Conservation (phyloP, 2,329 filamentous ascomycete genomes). For the Mycosphaerella arachidis region DNA sequence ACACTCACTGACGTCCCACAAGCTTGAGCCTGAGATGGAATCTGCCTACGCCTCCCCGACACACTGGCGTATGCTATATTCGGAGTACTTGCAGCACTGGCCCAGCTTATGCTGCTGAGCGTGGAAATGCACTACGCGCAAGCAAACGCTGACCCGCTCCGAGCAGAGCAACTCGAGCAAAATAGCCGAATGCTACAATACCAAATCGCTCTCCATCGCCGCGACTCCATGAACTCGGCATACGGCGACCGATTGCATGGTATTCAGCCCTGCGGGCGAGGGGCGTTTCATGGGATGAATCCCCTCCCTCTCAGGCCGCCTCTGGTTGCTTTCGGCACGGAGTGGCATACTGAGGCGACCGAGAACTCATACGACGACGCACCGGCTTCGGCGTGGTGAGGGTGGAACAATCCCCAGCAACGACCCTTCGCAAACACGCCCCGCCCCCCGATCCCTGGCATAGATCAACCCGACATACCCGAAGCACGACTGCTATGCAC, state of each 20-base stretch:
- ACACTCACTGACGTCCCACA: conserved; percentile 4
- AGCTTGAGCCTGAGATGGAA: conserved; percentile 4
- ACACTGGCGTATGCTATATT: neutral
- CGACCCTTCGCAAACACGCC: neutral
- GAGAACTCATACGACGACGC: no score
- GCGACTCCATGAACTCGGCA: no score
- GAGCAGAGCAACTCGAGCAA: neutral
- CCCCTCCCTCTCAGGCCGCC: no score
- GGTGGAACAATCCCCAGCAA: neutral
- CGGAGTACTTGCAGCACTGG: neutral
- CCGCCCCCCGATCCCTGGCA: neutral
- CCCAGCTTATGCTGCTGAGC: neutral
- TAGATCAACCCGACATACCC: neutral
- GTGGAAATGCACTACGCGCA: neutral
- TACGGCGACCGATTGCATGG: no score
- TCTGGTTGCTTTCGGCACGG: no score
- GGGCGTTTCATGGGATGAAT: no score
- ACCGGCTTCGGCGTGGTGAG: neutral
- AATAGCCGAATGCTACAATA: neutral
- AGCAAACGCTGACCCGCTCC: neutral
- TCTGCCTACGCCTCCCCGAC: neutral
- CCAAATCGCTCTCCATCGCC: neutral
- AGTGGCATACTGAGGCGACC: no score
- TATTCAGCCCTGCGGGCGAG: no score
- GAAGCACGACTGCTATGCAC: conserved; percentile 5